phyloP scores from a whole-genome alignment of 2,329 filamentous ascomycete species.

The Pseudonectria foliicola region DNA sequence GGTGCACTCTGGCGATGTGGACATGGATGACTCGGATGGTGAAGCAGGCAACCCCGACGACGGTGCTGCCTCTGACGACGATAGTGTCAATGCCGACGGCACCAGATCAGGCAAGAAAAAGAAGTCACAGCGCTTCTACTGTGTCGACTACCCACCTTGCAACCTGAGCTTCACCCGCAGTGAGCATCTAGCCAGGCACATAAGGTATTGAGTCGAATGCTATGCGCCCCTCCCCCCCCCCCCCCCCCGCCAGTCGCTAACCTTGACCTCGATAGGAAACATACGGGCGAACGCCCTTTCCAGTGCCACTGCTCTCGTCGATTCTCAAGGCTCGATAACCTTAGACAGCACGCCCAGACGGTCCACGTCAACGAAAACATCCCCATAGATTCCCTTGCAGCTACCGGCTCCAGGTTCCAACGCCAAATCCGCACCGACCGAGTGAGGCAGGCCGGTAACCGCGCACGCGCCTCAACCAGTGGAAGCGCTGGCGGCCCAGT shows the following conservation, averaged over 20 bases:
- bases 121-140: constrained; percentile 93
- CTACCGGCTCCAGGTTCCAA: constrained; percentile 86
- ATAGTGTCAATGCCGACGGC: constrained; percentile 55
- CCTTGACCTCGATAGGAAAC: constrained; percentile 57
- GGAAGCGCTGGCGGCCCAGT: constrained; percentile 64
- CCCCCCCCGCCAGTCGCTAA: background rate
- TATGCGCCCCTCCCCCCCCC: background rate
- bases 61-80: constrained; percentile 55
- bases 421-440: constrained; percentile 85
- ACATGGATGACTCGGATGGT: constrained; percentile 69
- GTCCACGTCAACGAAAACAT: constrained; percentile 98
- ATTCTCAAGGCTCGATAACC: constrained; percentile 90
- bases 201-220: constrained; percentile 58
- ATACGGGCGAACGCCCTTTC: constrained; percentile 94
- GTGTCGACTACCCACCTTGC: constrained; percentile 89
- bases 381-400: constrained; percentile 84
- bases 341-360: constrained; percentile 93
- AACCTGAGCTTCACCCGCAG: constrained; percentile 92
- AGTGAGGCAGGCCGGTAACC: constrained; percentile 63
- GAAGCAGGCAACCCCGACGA: constrained; percentile 46
- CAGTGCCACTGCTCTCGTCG: constrained; percentile 90
- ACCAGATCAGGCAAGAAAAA: constrained; percentile 84
- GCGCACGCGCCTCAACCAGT: constrained; percentile 70
- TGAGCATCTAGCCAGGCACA: constrained; percentile 90
- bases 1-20: constrained; percentile 50